Conservation (phyloP, 2,329 filamentous ascomycete genomes). For the Cladosporium sp. region DNA sequence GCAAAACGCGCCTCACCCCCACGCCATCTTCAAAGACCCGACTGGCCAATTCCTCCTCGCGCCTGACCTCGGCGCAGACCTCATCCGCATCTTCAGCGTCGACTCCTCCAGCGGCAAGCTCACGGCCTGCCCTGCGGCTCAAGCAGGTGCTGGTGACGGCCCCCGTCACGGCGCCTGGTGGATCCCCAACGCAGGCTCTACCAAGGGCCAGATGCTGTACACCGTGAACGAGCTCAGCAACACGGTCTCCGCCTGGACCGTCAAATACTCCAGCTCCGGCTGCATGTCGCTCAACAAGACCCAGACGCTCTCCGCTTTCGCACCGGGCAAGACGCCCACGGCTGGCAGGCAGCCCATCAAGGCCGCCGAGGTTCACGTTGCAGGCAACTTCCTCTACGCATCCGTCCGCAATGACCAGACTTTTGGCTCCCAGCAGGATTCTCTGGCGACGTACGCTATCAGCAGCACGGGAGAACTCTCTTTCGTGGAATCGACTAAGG, state of each 20-base stretch:
- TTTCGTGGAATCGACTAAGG: constrained; percentile 27
- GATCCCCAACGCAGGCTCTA: constrained; percentile 23
- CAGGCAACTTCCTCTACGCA: constrained; percentile 30
- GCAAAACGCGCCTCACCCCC: constrained; percentile 52
- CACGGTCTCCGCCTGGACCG: constrained; percentile 28
- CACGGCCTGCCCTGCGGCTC: constrained; percentile 14
- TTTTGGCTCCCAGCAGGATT: constrained; percentile 26
- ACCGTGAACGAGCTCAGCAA: constrained; percentile 31
- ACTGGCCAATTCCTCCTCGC: constrained; percentile 26
- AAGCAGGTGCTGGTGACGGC: constrained; percentile 22
- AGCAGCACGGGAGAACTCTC: constrained; percentile 22
- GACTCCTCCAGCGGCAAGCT: constrained; percentile 16
- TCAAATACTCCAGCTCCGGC: constrained; percentile 26
- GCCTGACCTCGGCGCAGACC: constrained; percentile 27
- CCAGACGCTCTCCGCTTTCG: constrained; percentile 30
- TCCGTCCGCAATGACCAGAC: constrained; percentile 34
- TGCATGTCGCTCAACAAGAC: constrained; percentile 28
- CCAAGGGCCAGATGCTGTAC: constrained; percentile 22
- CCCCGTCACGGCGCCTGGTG: constrained; percentile 40
- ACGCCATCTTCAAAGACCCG: constrained; percentile 38
- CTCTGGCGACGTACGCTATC: constrained; percentile 31
- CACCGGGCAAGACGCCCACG: constrained; percentile 25
- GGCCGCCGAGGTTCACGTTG: constrained; percentile 29
- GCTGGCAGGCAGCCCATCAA: constrained; percentile 17
- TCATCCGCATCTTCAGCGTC: constrained; percentile 25